phyloP scores from a whole-genome alignment of 2,329 filamentous ascomycete genomes.

The Dothideomycetidae sp. region DNA sequence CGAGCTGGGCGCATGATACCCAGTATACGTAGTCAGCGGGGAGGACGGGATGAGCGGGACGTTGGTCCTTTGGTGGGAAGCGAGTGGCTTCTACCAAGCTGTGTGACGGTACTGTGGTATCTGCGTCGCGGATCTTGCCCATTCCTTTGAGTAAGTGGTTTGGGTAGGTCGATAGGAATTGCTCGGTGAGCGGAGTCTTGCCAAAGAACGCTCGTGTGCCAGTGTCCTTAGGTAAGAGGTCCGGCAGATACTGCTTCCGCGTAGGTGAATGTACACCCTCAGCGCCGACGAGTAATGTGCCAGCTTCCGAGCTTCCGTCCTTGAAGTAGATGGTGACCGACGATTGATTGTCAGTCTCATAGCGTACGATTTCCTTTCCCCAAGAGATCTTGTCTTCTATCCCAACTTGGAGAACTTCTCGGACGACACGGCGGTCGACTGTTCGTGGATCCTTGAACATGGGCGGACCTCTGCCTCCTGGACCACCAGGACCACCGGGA shows the following conservation, averaged over 20 bases:
- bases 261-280: conserved; percentile 16
- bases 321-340: conserved; percentile 12
- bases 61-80: conserved; percentile 12
- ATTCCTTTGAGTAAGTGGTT: conserved; percentile 14
- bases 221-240: conserved; percentile 13
- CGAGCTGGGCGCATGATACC: too few relatives aligned
- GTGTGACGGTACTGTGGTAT: conserved; percentile 14
- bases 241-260: conserved; percentile 14
- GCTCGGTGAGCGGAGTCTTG: conserved; percentile 16
- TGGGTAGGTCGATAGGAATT: conserved; percentile 12
- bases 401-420: conserved; percentile 13
- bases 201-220: conserved; percentile 15
- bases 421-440: conserved; percentile 14
- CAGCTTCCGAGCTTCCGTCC: conserved; percentile 12
- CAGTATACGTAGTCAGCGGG: conserved; percentile 16
- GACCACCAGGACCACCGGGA: conserved; percentile 12
- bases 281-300: conserved; percentile 14
- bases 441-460: conserved; percentile 10
- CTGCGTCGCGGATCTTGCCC: conserved; percentile 11
- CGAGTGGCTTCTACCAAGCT: conserved; percentile 15
- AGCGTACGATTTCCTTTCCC: conserved; percentile 12
- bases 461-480: conserved; percentile 11
- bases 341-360: conserved; percentile 10
- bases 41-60: conserved; percentile 10
- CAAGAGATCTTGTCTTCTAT: conserved; percentile 14